Evolutionary conservation across 768 basidiomycete genomes (phyloP).

Genomic region (Dioszegia hungarica): DNA sequence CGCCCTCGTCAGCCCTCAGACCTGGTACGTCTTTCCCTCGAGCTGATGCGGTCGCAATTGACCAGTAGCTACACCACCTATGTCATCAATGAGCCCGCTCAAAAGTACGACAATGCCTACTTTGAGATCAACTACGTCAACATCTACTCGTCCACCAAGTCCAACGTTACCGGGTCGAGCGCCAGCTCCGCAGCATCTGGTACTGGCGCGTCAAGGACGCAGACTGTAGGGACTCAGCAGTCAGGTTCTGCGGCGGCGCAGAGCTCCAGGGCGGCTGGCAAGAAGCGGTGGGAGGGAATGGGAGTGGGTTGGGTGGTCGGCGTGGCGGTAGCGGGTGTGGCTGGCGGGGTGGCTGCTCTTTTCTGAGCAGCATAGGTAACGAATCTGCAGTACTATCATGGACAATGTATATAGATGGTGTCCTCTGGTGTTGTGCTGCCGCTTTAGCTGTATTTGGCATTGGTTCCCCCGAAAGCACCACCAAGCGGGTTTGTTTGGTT

Average conservation of each 20-base stretch:
- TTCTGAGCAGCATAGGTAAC: neutral
- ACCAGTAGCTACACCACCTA: slow-evolving; percentile 60
- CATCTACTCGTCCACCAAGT: slow-evolving; percentile 49
- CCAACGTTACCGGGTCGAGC: neutral
- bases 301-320: slow-evolving; percentile 5
- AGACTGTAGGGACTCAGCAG: slow-evolving; percentile 7
- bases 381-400: neutral
- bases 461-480: no score
- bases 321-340: neutral
- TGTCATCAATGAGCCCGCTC: slow-evolving; percentile 52
- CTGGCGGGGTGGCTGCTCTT: neutral
- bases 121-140: slow-evolving; percentile 68
- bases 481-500: slow-evolving; percentile 13
- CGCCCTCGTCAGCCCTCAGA: slow-evolving; percentile 50
- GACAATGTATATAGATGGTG: neutral
- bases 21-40: slow-evolving; percentile 56
- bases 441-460: no score
- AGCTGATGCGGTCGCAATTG: neutral
- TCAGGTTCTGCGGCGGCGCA: neutral
- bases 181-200: neutral
- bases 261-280: neutral
- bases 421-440: no score
- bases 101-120: slow-evolving; percentile 39
- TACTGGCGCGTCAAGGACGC: slow-evolving; percentile 6
- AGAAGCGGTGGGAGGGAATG: neutral